Evolutionary conservation across 371 early-diverging fungal genomes (phyloP), one percentile per base, ranked within the genome.

Genomic region (Entomophthora muscae): DNA sequence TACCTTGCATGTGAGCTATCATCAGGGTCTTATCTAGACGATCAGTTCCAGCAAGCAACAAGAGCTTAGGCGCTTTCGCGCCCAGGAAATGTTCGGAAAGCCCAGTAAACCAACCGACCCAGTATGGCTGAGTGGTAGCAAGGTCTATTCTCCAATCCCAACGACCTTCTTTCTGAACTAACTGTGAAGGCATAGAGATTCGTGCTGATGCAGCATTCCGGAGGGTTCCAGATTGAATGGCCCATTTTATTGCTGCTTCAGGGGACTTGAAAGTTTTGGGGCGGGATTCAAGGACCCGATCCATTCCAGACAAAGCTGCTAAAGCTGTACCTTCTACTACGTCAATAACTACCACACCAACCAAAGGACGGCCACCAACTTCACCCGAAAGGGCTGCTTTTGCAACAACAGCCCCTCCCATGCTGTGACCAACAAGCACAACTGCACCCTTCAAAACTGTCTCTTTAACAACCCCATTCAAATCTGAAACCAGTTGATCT

Each of bases 1-100:
- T 55, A 65, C 68, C 68, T 67, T 97, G 97, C 95, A 97, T 97
- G 70, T 94, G 93, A 0, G 85, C 95, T 72, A 95, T 93, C 64
- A 83, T 90, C 61, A 97, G 76, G 13, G 86, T 76, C 65, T 87
- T 93, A 67, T 97, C 97, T 59, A 97, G 69, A 10, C 94, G 79
- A 72, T 95, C 93, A 0, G 94, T 86, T 0, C 88, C 88, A n/a
- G 97, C 94, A 0, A 96, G 70, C 1, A 94, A 71, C 22, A 96
- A 72, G n/a, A 94, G 70, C 52, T 89, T 87, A 21, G 86, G 88
- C 10, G 84, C 77, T 28, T 74, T 74, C 1, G 81, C 75, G 0
- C 74, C 65, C 27, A 93, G 69, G 69, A 95, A 96, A 61, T 89
- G 88, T 26, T 74, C 69, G 3, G 92, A 90, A 65, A 96, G 64